Percentiles rank a stretch among this genome's conserved stretches.
Evolutionary conservation across 2,329 filamentous ascomycete species (phyloP).

Genomic region (Curvularia sp.): DNA sequence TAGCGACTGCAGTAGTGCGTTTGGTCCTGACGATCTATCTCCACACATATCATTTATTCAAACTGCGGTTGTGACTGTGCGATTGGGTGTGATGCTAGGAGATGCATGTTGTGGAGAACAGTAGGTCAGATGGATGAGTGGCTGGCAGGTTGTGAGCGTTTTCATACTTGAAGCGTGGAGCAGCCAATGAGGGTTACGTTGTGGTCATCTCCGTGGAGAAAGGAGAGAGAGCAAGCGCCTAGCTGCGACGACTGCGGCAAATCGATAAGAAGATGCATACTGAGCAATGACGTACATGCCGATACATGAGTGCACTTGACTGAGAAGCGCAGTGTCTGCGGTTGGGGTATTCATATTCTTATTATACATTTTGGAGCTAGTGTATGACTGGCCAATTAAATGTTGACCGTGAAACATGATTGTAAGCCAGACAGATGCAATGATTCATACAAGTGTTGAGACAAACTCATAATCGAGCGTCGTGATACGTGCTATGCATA

Average conservation of each 20-base stretch:
- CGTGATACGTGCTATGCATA: constrained; percentile 1
- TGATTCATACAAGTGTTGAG: constrained; percentile 4
- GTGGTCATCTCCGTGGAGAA: neutral
- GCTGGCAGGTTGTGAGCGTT: neutral
- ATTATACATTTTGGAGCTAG: constrained; percentile 3
- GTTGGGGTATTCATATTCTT: constrained; percentile 2
- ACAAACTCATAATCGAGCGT: constrained; percentile 2
- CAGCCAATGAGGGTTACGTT: neutral
- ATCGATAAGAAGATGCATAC: neutral
- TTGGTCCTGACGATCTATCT: neutral
- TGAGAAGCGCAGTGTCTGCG: neutral
- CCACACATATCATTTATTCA: no score
- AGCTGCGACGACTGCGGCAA: neutral
- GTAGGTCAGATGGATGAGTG: neutral
- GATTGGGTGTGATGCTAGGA: neutral
- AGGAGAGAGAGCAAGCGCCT: neutral
- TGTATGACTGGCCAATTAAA: neutral
- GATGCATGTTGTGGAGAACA: neutral
- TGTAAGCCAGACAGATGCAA: neutral
- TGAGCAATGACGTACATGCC: neutral
- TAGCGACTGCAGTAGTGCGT: constrained; percentile 2
- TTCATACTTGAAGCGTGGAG: no score
- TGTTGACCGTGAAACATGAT: neutral
- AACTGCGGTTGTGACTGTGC: neutral
- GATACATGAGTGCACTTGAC: neutral